Conservation (phyloP, 73 alveolate genomes). For the Paramecium tetraurelia region DNA sequence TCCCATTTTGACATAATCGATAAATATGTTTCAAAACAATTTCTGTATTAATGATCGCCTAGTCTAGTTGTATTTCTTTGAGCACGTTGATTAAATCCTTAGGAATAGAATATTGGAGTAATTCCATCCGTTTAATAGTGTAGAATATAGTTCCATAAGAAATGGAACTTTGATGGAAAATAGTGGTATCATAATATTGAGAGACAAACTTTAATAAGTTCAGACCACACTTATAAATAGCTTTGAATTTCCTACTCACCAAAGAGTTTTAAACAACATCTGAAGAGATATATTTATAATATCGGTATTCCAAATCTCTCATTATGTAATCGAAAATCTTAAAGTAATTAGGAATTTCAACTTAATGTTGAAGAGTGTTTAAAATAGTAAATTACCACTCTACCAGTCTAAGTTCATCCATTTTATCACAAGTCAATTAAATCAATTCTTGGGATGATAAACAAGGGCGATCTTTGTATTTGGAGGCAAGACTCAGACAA, state of each 20-base stretch:
- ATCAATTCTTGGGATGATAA: neutral
- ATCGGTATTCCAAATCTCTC: slow-evolving; percentile 12
- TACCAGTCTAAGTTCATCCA: neutral
- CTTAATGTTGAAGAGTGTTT: neutral
- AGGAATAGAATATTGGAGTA: neutral
- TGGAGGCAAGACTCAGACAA: neutral
- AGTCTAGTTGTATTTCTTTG: neutral
- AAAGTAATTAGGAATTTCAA: neutral
- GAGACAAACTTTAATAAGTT: neutral
- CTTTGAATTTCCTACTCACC: neutral
- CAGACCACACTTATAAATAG: neutral
- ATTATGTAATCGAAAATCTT: neutral
- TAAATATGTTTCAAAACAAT: neutral
- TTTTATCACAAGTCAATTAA: neutral
- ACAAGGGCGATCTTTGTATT: neutral
- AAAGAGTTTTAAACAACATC: neutral
- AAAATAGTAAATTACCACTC: neutral
- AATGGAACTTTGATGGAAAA: neutral
- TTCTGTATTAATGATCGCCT: neutral
- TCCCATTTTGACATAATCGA: neutral
- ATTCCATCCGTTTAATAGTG: neutral
- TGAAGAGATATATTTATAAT: neutral
- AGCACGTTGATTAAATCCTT: neutral
- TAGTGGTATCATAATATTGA: neutral
- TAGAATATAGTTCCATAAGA: neutral